phyloP scores from a whole-genome alignment of 305 asterid species.

The Fraxinus nigra region DNA sequence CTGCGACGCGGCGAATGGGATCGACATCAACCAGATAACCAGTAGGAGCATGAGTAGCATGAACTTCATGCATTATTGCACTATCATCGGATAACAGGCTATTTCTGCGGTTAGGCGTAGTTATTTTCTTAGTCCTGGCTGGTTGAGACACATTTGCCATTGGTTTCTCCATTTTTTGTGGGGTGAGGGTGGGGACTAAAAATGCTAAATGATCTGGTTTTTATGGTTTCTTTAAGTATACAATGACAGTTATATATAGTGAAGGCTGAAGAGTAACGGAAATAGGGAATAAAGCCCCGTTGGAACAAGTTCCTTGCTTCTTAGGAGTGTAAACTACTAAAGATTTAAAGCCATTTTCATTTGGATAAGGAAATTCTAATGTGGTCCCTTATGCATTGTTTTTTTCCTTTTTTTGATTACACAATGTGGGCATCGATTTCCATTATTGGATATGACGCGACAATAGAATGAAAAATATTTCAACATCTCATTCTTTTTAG shows the following conservation, averaged over 20 bases:
- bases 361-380: constrained; percentile 32
- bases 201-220: not conserved
- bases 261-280: constrained; percentile 19
- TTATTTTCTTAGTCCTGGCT: constrained; percentile 27
- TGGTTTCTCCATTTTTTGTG: not conserved
- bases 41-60: constrained; percentile 59
- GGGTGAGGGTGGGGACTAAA: not conserved
- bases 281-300: not conserved
- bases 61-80: constrained; percentile 55
- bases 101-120: constrained; percentile 38
- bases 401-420: not conserved
- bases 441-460: not conserved
- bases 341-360: constrained; percentile 32
- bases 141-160: constrained; percentile 37
- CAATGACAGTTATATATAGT: constrained; percentile 48
- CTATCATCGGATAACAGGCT: constrained; percentile 45
- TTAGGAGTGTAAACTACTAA: constrained; percentile 27
- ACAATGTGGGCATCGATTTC: not conserved
- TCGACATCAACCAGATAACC: constrained; percentile 46
- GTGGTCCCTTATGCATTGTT: constrained; percentile 30
- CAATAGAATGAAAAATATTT: not conserved
- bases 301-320: constrained; percentile 76
- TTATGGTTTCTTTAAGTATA: constrained; percentile 4
- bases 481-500: not conserved
- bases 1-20: constrained; percentile 46